phyloP scores from a whole-genome alignment of 2,329 filamentous ascomycete genomes.

The Calcarisporium arbuscula region DNA sequence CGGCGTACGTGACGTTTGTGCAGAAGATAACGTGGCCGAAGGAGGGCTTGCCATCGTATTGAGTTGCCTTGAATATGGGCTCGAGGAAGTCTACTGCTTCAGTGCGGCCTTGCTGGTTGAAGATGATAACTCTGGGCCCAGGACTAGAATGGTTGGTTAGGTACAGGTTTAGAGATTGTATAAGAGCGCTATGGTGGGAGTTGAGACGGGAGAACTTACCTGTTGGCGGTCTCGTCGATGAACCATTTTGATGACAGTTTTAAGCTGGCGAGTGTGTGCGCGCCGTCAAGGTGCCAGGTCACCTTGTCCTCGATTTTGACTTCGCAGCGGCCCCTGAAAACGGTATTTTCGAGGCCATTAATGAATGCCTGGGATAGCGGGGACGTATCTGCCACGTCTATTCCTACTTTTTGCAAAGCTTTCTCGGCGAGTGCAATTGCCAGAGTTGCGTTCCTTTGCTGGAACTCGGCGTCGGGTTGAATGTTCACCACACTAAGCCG shows the following conservation, averaged over 20 bases:
- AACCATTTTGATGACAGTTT: constrained; percentile 81
- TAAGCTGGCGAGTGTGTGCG: constrained; percentile 88
- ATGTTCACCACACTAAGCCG: constrained; percentile 41
- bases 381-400: constrained; percentile 19
- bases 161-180: too few species aligned
- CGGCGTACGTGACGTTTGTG: constrained; percentile 60
- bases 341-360: constrained; percentile 66
- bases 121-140: constrained; percentile 59
- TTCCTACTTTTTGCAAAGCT: constrained; percentile 39
- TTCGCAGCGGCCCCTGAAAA: constrained; percentile 75
- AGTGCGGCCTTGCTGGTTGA: constrained; percentile 71
- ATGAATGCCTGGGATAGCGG: constrained; percentile 58
- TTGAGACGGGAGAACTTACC: too few species aligned
- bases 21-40: constrained; percentile 79
- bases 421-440: constrained; percentile 47
- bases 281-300: constrained; percentile 86
- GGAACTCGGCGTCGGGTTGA: constrained; percentile 47
- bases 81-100: constrained; percentile 49
- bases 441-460: constrained; percentile 52
- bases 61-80: constrained; percentile 32
- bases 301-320: constrained; percentile 49
- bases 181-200: too few species aligned
- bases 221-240: constrained; percentile 38
- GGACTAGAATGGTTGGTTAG: constrained; percentile 16
- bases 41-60: constrained; percentile 21